These are phyloP conservation scores for Chloroidium sp. DNA, from an alignment of 163 green algal genomes.

Conservation along the genomic window DNA sequence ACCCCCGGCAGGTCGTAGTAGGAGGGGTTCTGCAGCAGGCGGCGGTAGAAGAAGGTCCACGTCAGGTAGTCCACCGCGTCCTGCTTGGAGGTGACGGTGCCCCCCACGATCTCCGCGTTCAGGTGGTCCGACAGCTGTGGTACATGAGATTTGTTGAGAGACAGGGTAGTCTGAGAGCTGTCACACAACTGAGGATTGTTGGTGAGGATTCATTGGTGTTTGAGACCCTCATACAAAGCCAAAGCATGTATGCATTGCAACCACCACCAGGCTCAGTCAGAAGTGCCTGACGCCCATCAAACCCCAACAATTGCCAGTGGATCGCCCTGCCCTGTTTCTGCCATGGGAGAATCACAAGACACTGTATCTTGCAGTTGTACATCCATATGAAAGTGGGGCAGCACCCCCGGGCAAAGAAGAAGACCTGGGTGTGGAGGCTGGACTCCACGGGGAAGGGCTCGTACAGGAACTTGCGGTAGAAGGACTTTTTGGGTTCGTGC, in stretches of 20 bases:
- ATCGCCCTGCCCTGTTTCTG: not conserved
- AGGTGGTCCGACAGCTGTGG: slow-evolving; percentile 72
- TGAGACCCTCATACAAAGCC: no score
- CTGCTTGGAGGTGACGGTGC: slow-evolving; percentile 61
- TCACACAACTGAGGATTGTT: not conserved
- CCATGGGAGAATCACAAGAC: not conserved
- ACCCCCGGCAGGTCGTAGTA: slow-evolving; percentile 85
- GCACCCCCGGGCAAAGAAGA: slow-evolving; percentile 28
- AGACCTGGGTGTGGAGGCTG: slow-evolving; percentile 50
- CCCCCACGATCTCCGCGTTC: slow-evolving; percentile 77
- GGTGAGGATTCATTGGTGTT: no score
- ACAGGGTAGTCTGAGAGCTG: slow-evolving; percentile 22
- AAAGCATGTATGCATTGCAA: not conserved
- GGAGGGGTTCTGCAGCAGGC: slow-evolving; percentile 80
- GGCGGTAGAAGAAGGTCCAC: slow-evolving; percentile 79
- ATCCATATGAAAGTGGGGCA: no score
- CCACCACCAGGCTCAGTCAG: not conserved
- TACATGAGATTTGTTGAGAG: slow-evolving; percentile 23
- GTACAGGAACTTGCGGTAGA: slow-evolving; percentile 97
- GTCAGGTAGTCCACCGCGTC: slow-evolving; percentile 74
- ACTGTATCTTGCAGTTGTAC: no score
- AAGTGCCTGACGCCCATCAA: not conserved
- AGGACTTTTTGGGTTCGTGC: slow-evolving; percentile 90
- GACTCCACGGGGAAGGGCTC: slow-evolving; percentile 96
- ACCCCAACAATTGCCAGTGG: not conserved